These are phyloP conservation scores for Ilex asprella DNA, from an alignment of 257 asterid genomes.

Conservation along the genomic window DNA sequence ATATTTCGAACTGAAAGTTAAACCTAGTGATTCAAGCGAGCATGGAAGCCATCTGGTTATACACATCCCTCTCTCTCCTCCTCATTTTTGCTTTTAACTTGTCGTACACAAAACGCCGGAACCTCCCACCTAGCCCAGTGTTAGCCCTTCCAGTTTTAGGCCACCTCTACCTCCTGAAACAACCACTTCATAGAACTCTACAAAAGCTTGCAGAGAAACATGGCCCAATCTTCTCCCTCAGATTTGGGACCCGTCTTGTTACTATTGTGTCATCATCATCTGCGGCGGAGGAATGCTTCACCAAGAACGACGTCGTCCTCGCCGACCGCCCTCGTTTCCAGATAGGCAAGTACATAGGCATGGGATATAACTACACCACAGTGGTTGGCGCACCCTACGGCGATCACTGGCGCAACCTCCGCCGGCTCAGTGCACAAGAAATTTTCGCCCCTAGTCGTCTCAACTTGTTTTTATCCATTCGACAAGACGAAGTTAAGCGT, in stretches of 20 bases:
- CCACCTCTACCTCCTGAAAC: conserved; percentile 51
- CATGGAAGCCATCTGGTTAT: neutral
- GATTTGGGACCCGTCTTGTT: conserved; percentile 36
- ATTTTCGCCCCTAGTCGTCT: conserved; percentile 43
- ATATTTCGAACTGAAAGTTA: too few species aligned
- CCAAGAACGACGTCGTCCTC: conserved; percentile 42
- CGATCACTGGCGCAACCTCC: conserved; percentile 55
- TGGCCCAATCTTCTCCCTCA: conserved; percentile 56
- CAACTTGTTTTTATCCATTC: conserved; percentile 25
- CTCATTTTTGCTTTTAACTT: neutral
- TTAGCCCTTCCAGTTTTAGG: conserved; percentile 41
- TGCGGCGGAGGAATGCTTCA: conserved; percentile 55
- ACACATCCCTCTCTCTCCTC: neutral
- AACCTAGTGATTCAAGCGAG: neutral
- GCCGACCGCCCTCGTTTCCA: conserved; percentile 44
- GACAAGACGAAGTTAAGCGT: conserved; percentile 31
- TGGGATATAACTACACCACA: conserved; percentile 26
- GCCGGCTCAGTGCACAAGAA: conserved; percentile 36
- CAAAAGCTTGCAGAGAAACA: conserved; percentile 25
- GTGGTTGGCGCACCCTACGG: conserved; percentile 37
- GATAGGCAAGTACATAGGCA: conserved; percentile 36
- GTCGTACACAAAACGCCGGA: neutral
- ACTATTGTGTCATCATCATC: conserved; percentile 42
- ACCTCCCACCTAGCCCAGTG: conserved; percentile 43
- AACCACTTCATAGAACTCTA: conserved; percentile 35